Conservation (phyloP, 139 green algal species). For the Dunaliella primolecta region DNA sequence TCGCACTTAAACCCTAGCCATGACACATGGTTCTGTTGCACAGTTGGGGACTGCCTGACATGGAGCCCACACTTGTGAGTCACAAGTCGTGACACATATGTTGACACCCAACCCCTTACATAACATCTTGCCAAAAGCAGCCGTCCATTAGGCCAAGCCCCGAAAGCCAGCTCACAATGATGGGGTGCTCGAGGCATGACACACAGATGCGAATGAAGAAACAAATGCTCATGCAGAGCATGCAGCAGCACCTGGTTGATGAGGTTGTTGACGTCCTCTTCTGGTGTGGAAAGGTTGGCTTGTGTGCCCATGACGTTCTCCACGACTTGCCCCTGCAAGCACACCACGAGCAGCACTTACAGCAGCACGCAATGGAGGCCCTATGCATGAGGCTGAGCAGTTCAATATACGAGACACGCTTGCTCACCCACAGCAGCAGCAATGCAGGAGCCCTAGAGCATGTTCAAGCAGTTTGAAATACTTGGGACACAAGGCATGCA, state of each 20-base stretch:
- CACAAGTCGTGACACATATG: background rate
- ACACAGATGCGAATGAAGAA: background rate
- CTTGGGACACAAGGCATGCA: too few relatives aligned
- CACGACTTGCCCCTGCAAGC: conserved; percentile 82
- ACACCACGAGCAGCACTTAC: too few relatives aligned
- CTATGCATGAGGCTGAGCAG: too few relatives aligned
- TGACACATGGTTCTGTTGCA: too few relatives aligned
- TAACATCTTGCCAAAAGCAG: background rate
- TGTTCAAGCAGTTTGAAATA: too few relatives aligned
- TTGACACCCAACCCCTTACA: background rate
- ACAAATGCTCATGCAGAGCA: background rate
- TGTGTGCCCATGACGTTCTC: conserved; percentile 87
- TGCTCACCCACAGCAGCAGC: too few relatives aligned
- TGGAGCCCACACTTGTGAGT: background rate
- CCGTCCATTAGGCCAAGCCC: background rate
- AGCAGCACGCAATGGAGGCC: too few relatives aligned
- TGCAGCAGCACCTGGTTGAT: conserved; percentile 76
- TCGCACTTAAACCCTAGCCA: too few relatives aligned
- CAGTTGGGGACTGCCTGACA: too few relatives aligned
- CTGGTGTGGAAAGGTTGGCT: conserved; percentile 83
- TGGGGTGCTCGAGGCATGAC: background rate
- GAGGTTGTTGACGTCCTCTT: conserved; percentile 88
- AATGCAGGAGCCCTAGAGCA: too few relatives aligned
- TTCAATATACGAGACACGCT: too few relatives aligned
- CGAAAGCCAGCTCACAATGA: background rate